These are phyloP conservation scores for Aureobasidium vineae DNA, from an alignment of 2,329 filamentous ascomycete genomes.

Conservation along the genomic window DNA sequence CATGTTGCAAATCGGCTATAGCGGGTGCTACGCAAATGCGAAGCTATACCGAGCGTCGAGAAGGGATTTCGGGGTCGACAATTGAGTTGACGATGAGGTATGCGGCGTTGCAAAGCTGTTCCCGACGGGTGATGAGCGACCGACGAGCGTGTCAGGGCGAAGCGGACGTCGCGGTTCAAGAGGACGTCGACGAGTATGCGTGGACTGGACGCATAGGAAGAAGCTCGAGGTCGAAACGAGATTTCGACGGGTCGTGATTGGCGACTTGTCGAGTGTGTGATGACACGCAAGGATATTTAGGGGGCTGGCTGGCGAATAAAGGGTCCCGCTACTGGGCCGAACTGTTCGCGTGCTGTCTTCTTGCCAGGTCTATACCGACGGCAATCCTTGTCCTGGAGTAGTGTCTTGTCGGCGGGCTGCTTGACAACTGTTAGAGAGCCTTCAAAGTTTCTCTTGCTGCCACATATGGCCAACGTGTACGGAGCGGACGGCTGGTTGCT, in stretches of 20 bases:
- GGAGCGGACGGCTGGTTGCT: constrained; percentile 10
- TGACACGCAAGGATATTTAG: constrained; percentile 19
- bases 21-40: background rate
- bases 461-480: background rate
- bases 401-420: background rate
- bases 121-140: constrained; percentile 6
- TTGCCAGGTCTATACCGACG: background rate
- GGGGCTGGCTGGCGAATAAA: constrained; percentile 6
- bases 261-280: constrained; percentile 3
- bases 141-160: background rate
- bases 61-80: background rate
- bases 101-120: constrained; percentile 23
- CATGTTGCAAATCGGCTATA: constrained; percentile 37
- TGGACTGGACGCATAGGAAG: constrained; percentile 26
- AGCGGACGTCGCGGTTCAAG: constrained; percentile 20
- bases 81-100: constrained; percentile 10
- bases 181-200: constrained; percentile 3
- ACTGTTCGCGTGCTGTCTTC: constrained; percentile 6
- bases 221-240: constrained; percentile 17
- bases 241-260: constrained; percentile 7
- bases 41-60: background rate
- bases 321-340: constrained; percentile 11
- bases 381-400: background rate
- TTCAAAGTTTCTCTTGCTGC: constrained; percentile 3
- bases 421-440: background rate